Base-by-base conservation (phyloP, 1,139 yeast genomes). In the Keqinozyma sinolaborantium region DNA sequence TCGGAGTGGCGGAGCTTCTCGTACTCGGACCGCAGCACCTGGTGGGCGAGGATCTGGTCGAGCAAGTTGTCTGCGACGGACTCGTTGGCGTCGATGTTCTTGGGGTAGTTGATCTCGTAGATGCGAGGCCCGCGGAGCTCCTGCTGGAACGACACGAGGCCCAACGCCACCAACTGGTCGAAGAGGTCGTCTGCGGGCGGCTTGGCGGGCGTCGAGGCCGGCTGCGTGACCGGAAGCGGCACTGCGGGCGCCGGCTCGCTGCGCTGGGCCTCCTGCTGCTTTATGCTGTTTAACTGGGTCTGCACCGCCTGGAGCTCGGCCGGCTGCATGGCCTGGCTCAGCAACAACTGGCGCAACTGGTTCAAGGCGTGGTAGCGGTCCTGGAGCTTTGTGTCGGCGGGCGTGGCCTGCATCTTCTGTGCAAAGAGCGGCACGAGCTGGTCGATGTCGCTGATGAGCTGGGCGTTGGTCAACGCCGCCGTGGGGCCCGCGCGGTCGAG, bases 381-480 rank as follows among this genome's bases (percentile, higher is more conserved):
- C 23, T 44, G 50, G 14, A 64, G 49, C 50, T 60, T 56, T 27
- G 55, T 26, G 53, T 74, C 65, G n/a, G 54, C 50, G 14, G 57
- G 52, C 28, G 48, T 50, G n/a, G 48, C 38, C 11, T 44, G 45
- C 26, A 63, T 39, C 35, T 59, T 62, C 21, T 40, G 50, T 36
- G 64, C 62, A 44, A 67, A 58, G 8, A 63, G 42, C 5, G 71
- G 69, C 15, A 70, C 44, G 25, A 70, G 47, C 14, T 60, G 63
- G 39, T 70, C 69, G 24, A 73, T 72, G 39, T 70, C 77, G 24
- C 51, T 59, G 12, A 75, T 58, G 31, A 74, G 53, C 30, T 45
- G 37, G 11, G 46, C 47, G 25, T 60, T 63, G 26, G 65, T 50
- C 23, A 49, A 35, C 5, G 35, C 32, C 16, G 21, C 28, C 20